Evolutionary conservation across 140 eudicot genomes (phyloP).

Genomic region (Oenanthe javanica): DNA sequence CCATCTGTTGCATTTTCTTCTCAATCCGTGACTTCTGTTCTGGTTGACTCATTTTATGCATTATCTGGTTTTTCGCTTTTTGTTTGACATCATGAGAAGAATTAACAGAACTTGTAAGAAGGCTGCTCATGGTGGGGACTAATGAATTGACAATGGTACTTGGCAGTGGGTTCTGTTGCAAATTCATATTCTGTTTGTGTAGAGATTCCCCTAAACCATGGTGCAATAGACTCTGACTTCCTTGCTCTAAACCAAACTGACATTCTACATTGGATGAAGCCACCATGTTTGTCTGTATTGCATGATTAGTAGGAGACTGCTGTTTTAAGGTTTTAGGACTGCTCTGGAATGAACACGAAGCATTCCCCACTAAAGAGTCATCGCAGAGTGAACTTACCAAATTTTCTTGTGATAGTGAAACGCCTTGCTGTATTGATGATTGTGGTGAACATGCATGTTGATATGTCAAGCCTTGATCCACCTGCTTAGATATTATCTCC

Average conservation of each 20-base stretch:
- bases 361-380: slow-evolving; percentile 6
- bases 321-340: slow-evolving; percentile 12
- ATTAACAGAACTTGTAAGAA: slow-evolving; percentile 14
- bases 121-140: slow-evolving; percentile 8
- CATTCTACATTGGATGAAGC: neutral
- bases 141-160: slow-evolving; percentile 9
- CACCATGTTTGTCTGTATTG: neutral
- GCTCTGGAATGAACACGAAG: slow-evolving; percentile 9
- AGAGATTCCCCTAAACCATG: slow-evolving; percentile 14
- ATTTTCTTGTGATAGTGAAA: slow-evolving; percentile 7
- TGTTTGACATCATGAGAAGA: slow-evolving; percentile 11
- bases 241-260: slow-evolving; percentile 15
- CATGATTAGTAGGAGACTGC: slow-evolving; percentile 8
- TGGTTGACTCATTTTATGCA: slow-evolving; percentile 22
- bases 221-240: neutral
- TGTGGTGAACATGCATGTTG: neutral
- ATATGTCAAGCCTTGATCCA: slow-evolving; percentile 6
- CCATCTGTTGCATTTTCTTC: slow-evolving; percentile 12
- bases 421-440: neutral
- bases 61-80: neutral
- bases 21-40: slow-evolving; percentile 8
- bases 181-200: slow-evolving; percentile 4
- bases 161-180: slow-evolving; percentile 13
- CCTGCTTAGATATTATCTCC: neutral
- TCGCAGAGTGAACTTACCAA: slow-evolving; percentile 8